Conservation (phyloP, 2,329 filamentous ascomycete species). For the Exophiala dermatitidis region DNA sequence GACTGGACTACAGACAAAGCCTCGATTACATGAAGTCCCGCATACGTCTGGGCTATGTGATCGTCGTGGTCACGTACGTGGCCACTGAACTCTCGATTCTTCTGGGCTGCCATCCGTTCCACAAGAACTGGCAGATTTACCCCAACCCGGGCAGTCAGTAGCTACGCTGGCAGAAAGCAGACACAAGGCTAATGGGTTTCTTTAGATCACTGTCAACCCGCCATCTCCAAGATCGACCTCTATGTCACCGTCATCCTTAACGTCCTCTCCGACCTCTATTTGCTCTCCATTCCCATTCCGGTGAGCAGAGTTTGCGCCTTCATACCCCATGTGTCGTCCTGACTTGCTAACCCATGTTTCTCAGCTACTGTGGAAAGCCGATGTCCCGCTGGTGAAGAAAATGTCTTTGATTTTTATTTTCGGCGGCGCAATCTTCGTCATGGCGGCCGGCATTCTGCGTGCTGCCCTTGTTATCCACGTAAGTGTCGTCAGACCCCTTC, state of each 20-base stretch:
- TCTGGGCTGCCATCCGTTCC: constrained; percentile 47
- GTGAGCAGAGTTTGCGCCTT: constrained; percentile 33
- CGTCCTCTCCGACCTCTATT: constrained; percentile 51
- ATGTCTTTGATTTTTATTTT: constrained; percentile 49
- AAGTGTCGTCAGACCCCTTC: constrained; percentile 1
- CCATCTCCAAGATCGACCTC: constrained; percentile 46
- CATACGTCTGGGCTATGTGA: constrained; percentile 45
- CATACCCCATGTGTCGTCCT: not conserved
- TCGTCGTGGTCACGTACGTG: constrained; percentile 47
- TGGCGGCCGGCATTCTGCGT: constrained; percentile 48
- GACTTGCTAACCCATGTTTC: not conserved
- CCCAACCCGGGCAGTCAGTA: constrained; percentile 50
- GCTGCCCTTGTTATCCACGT: constrained; percentile 46
- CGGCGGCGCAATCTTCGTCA: constrained; percentile 50
- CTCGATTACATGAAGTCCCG: constrained; percentile 39
- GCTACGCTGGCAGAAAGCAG: no score
- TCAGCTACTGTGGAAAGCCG: constrained; percentile 49
- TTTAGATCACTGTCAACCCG: constrained; percentile 43
- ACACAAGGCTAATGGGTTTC: not conserved
- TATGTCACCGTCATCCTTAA: constrained; percentile 50
- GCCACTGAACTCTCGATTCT: constrained; percentile 46
- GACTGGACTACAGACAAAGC: constrained; percentile 31
- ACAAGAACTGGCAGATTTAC: constrained; percentile 53
- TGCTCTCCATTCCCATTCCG: constrained; percentile 53
- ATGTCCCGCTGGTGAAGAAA: constrained; percentile 46